Base-by-base conservation (phyloP, 768 basidiomycete species). In the Pulveroboletus ravenelii region DNA sequence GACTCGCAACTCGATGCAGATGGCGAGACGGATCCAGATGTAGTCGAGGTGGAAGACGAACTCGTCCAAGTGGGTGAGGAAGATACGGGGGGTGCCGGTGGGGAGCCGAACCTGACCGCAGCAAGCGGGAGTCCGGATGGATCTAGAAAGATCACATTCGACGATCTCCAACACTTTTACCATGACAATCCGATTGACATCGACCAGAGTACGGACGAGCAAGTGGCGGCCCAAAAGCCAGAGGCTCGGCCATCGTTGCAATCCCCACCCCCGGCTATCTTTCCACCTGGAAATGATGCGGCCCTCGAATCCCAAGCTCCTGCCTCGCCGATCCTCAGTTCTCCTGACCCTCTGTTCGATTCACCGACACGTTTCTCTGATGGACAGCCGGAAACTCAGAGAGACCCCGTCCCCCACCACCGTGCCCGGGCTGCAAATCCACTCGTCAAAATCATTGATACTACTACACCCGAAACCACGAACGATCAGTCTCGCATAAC, bases 361-460 rank as follows among this genome's bases (percentile, higher is more conserved):
- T 67, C 68, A 12, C 52, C 66, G 7, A 38, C 55, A 20, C 34
- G 18, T 15, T 6, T 29, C 41, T 40, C 55, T 35, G 57, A 56
- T 13, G 44, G 49, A 40, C 29, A 31, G 6, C 38, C 41, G 5
- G 56, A 57, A 51, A 29, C 3, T 41, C 52, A 53, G 14, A 47
- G 18, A 14, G 55, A 44, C 1, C 8, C 51, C 3, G 25, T 20
- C 5, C 71, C 71, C 20, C 54, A 55, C 6, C 83, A 82, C 61
- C 77, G 77, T 48, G 67, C 63, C 1, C 76, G 80, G 39, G 69
- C 65, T 13, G 71, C 73, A 15, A 80, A 83, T 23, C 81, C 85
- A 14, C 70, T 72, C 5, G 75, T 85, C 17, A 79, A 79, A 56
- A 62, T 79, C 52, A 65, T 75, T 5, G 79, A 84, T 45, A 38